Evolutionary conservation across 257 asterid genomes (phyloP), one percentile per base, ranked within the genome.

Genomic region (Ilex aquifolium): DNA sequence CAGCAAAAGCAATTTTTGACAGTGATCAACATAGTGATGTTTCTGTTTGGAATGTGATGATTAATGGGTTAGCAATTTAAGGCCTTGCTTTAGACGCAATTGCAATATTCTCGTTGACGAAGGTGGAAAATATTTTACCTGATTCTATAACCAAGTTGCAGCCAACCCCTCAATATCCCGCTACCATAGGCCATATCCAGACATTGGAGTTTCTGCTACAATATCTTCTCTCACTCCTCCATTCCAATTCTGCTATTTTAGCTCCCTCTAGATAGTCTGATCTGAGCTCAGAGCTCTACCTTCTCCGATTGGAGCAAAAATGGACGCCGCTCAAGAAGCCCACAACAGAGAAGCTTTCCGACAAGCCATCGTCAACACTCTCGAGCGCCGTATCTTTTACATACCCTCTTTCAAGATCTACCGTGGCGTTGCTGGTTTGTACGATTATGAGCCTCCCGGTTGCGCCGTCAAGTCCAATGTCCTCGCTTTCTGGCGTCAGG

Each of bases 401-500:
- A 10, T 42, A 54, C 14, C 62, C 69, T 5, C 54, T 65, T 65
- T 46, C 62, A 54, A 44, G 70, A 65, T 51, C 70, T 90, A 6
- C 21, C 56, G 63, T 7, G 27, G 6, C 57, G 46, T 30, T 12
- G 91, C 97, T 14, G 97, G 95, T 0, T 80, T 87, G 13, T 90
- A 81, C 60, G 95, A 90, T 60, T 90, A 81, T 57, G 97, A 95
- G 2, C 95, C 97, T 2, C 95, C 95, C 12, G 95, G 97, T 16
- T 85, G 90, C 66, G 77, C 92, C 69, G 86, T 90, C 56, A 87
- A 85, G 74, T 71, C 92, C 2, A 90, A 90, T 56, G 97, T 90
- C 73, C 88, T 87, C 56, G 79, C 92, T 53, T 85, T 83, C 67
- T 90, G 95, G 95, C 95, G 95, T 54, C 95, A 87, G 95, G 97